Conservation (phyloP, 2,329 filamentous ascomycete genomes). For the Cytospora piceae region DNA sequence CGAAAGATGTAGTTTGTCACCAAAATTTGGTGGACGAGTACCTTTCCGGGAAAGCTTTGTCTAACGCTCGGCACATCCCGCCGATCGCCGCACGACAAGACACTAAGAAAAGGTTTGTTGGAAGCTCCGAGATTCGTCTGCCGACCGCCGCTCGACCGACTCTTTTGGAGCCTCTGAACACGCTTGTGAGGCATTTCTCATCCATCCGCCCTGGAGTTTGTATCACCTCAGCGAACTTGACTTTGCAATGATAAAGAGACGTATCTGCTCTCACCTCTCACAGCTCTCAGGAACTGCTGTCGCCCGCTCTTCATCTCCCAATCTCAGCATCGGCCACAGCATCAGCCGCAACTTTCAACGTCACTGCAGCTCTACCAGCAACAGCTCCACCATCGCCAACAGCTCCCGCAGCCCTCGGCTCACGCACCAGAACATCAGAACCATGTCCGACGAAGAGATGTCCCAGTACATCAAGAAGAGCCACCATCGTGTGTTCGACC, state of each 20-base stretch:
- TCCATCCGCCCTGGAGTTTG: not conserved
- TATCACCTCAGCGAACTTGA: not conserved
- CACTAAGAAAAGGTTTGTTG: not conserved
- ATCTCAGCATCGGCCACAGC: conserved; percentile 4
- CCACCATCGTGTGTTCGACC: conserved; percentile 70
- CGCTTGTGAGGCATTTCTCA: conserved; percentile 1
- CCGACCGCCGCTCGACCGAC: not conserved
- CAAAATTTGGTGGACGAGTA: not conserved
- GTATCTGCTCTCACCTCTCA: conserved; percentile 20
- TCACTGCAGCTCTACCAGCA: conserved; percentile 13
- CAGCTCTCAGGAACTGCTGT: conserved; percentile 9
- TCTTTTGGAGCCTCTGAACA: not conserved
- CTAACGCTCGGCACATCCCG: not conserved
- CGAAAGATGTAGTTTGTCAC: not conserved
- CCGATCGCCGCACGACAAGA: not conserved
- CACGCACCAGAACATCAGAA: conserved; percentile 6
- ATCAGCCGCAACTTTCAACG: conserved; percentile 2
- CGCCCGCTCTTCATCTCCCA: conserved; percentile 10
- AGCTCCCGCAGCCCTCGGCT: not conserved
- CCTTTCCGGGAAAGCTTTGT: not conserved
- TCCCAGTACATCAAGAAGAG: conserved; percentile 62
- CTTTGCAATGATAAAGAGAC: conserved; percentile 29
- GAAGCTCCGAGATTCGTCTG: not conserved
- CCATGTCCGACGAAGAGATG: conserved; percentile 46
- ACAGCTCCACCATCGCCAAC: conserved; percentile 1